These are phyloP conservation scores for Boletus tomentosulus DNA, from an alignment of 768 basidiomycete genomes.

Conservation along the genomic window DNA sequence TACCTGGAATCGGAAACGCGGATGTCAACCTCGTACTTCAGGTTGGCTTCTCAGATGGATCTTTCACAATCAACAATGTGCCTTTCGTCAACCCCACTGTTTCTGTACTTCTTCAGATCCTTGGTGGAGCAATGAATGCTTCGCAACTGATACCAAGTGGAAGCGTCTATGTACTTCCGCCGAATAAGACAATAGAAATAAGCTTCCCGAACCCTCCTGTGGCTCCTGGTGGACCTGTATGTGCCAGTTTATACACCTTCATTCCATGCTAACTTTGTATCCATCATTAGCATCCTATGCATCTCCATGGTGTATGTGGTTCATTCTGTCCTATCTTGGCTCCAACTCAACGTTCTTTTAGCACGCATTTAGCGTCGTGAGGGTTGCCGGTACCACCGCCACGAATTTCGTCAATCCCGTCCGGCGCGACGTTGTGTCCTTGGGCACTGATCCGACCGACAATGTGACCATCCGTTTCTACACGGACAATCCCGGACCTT, in stretches of 20 bases:
- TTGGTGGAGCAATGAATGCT: slow-evolving; percentile 47
- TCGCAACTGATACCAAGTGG: slow-evolving; percentile 48
- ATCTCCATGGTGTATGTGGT: slow-evolving; percentile 38
- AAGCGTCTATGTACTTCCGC: slow-evolving; percentile 43
- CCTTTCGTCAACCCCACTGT: slow-evolving; percentile 39
- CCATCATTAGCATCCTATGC: slow-evolving; percentile 34
- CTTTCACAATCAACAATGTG: not conserved
- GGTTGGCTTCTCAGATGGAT: not conserved
- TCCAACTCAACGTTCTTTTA: not conserved
- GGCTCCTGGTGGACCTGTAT: slow-evolving; percentile 27
- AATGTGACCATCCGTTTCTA: slow-evolving; percentile 57
- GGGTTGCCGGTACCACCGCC: slow-evolving; percentile 23
- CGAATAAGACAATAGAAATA: slow-evolving; percentile 43
- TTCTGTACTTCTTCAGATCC: slow-evolving; percentile 56
- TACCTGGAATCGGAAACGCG: not conserved
- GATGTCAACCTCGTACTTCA: not conserved
- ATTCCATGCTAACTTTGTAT: not conserved
- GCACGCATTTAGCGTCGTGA: slow-evolving; percentile 31
- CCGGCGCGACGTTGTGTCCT: slow-evolving; percentile 33
- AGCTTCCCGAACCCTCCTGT: slow-evolving; percentile 37
- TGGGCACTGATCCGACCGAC: slow-evolving; percentile 28
- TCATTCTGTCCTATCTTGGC: too few species aligned
- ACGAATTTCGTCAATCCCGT: slow-evolving; percentile 38
- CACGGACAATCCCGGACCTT: slow-evolving; percentile 66
- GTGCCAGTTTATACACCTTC: slow-evolving; percentile 1